Percentiles rank a stretch among this genome's conserved stretches.
phyloP scores from a whole-genome alignment of 257 asterid genomes.

The Plantago ovata region DNA sequence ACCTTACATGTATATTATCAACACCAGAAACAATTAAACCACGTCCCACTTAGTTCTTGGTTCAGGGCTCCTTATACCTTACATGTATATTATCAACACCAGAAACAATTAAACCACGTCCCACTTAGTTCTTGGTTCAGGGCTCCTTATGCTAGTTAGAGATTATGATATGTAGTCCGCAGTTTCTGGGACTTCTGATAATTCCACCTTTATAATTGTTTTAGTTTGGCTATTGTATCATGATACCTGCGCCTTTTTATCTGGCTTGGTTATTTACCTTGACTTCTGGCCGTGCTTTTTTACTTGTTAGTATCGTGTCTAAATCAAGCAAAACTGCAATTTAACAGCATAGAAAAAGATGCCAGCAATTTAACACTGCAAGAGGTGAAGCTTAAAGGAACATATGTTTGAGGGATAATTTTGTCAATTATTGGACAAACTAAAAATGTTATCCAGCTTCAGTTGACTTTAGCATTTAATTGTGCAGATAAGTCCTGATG shows the following conservation, averaged over 20 bases:
- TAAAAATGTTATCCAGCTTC: neutral
- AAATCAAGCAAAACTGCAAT: too few species aligned
- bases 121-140: too few species aligned
- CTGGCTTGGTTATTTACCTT: too few species aligned
- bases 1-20: neutral
- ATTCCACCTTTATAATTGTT: too few species aligned
- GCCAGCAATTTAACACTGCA: neutral
- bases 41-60: too few species aligned
- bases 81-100: neutral
- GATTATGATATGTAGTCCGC: too few species aligned
- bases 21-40: neutral
- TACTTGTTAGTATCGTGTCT: too few species aligned
- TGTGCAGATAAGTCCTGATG: slow-evolving; percentile 84
- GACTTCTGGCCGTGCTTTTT: too few species aligned
- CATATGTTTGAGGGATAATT: neutral
- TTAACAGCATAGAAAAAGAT: neutral
- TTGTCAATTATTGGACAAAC: neutral
- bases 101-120: too few species aligned
- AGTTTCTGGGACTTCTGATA: too few species aligned
- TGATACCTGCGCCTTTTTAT: too few species aligned
- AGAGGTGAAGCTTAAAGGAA: neutral
- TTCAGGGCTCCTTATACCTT: neutral
- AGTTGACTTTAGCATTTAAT: neutral
- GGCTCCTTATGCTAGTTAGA: neutral
- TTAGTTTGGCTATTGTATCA: too few species aligned